Conservation (phyloP, 257 asterid species). For the Buddleja alternifolia region DNA sequence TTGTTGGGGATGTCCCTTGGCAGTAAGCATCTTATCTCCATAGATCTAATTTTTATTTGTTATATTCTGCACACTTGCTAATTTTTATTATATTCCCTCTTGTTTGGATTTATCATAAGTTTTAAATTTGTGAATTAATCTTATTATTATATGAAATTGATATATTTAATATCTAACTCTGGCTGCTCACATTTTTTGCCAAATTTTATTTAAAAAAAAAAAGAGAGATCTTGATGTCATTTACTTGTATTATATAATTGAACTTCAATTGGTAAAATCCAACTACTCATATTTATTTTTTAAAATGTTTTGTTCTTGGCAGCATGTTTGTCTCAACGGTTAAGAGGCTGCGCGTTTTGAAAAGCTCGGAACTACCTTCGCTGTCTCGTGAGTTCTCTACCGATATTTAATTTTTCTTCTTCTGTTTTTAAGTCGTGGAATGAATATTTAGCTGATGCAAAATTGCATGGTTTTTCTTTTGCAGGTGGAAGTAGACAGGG, state of each 20-base stretch:
- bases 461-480: slow-evolving; percentile 1
- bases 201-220: too few relatives aligned
- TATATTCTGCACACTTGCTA: slow-evolving; percentile 12
- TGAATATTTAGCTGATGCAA: not conserved
- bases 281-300: not conserved
- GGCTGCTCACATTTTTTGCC: too few relatives aligned
- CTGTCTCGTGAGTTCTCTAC: slow-evolving; percentile 58
- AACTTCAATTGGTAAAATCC: too few relatives aligned
- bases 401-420: not conserved
- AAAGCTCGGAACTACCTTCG: slow-evolving; percentile 72
- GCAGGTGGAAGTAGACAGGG: slow-evolving; percentile 65
- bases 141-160: too few relatives aligned
- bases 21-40: slow-evolving; percentile 67
- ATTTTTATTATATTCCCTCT: not conserved
- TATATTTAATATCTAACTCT: too few relatives aligned
- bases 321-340: slow-evolving; percentile 93
- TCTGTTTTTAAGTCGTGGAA: not conserved
- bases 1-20: slow-evolving; percentile 99
- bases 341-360: slow-evolving; percentile 86
- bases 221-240: too few relatives aligned
- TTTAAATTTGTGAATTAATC: not conserved
- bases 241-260: too few relatives aligned
- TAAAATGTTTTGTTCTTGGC: slow-evolving; percentile 27
- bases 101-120: slow-evolving; percentile 17
- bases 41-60: slow-evolving; percentile 34